Evolutionary conservation across 1,139 yeast species (phyloP).

Genomic region (Pichia norvegensis): DNA sequence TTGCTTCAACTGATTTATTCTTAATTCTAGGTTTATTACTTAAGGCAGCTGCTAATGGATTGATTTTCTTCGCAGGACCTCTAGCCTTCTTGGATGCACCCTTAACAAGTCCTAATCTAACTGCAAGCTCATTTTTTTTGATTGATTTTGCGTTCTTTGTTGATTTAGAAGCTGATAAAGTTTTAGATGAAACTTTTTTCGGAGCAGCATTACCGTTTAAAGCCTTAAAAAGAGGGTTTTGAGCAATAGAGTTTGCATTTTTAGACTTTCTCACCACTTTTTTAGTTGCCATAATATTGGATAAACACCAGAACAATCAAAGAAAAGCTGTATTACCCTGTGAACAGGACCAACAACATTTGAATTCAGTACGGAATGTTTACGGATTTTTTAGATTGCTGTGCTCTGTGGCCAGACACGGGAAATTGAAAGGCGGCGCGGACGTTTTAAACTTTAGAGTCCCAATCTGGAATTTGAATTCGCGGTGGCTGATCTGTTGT

Average conservation of each 20-base stretch:
- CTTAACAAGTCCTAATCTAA: background rate
- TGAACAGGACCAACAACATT: too few species aligned
- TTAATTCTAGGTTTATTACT: background rate
- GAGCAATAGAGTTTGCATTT: background rate
- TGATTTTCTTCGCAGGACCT: background rate
- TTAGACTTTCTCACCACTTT: background rate
- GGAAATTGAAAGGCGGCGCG: too few species aligned
- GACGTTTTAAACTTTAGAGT: too few species aligned
- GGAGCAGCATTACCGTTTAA: background rate
- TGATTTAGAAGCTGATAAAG: background rate
- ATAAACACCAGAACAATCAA: too few species aligned
- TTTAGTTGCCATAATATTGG: background rate
- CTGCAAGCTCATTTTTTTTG: slow-evolving; percentile 1
- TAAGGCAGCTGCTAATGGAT: slow-evolving; percentile 9
- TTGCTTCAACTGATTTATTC: background rate
- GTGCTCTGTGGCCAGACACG: too few species aligned
- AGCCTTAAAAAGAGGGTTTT: slow-evolving; percentile 1
- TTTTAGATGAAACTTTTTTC: background rate
- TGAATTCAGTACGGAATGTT: too few species aligned
- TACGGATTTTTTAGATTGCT: too few species aligned
- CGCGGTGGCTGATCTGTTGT: too few species aligned
- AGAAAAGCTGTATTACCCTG: too few species aligned
- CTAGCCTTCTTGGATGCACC: background rate
- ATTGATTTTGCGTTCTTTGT: background rate
- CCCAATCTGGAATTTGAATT: too few species aligned